These are phyloP conservation scores for Flueggea neowawraea DNA, from an alignment of 441 rosid species.

Conservation along the genomic window DNA sequence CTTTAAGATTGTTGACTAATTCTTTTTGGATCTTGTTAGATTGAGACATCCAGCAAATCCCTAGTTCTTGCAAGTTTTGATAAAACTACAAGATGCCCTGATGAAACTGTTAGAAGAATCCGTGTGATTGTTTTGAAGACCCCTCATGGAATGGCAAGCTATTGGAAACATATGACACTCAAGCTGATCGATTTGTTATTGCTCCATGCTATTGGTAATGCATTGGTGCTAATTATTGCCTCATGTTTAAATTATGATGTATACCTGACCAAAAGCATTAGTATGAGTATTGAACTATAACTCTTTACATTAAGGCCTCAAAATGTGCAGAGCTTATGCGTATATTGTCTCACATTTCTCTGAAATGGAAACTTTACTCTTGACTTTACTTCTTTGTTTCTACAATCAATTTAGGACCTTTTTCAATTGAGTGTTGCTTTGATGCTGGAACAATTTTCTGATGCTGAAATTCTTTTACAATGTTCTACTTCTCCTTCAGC, in stretches of 20 bases:
- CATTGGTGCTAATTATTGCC: slow-evolving; percentile 1
- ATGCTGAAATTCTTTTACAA: slow-evolving; percentile 44
- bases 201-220: slow-evolving; percentile 76
- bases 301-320: neutral
- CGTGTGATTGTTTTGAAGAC: slow-evolving; percentile 56
- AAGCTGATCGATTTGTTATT: slow-evolving; percentile 57
- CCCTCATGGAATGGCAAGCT: slow-evolving; percentile 60
- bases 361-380: neutral
- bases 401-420: slow-evolving; percentile 41
- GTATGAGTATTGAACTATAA: neutral
- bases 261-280: neutral
- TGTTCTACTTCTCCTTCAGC: slow-evolving; percentile 85
- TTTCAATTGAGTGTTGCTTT: slow-evolving; percentile 21
- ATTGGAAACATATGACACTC: slow-evolving; percentile 76
- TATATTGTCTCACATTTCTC: no score
- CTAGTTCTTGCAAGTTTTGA: slow-evolving; percentile 65
- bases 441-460: slow-evolving; percentile 39
- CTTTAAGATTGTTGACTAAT: neutral
- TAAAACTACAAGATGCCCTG: slow-evolving; percentile 68
- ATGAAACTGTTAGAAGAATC: slow-evolving; percentile 76
- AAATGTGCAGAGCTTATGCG: neutral
- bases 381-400: slow-evolving; percentile 1
- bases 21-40: slow-evolving; percentile 33
- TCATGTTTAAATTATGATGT: neutral
- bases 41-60: slow-evolving; percentile 61